Evolutionary conservation across 2,329 filamentous ascomycete species (phyloP), one percentile per base, ranked within the genome.

Genomic region (Huntiella bhutanensis): DNA sequence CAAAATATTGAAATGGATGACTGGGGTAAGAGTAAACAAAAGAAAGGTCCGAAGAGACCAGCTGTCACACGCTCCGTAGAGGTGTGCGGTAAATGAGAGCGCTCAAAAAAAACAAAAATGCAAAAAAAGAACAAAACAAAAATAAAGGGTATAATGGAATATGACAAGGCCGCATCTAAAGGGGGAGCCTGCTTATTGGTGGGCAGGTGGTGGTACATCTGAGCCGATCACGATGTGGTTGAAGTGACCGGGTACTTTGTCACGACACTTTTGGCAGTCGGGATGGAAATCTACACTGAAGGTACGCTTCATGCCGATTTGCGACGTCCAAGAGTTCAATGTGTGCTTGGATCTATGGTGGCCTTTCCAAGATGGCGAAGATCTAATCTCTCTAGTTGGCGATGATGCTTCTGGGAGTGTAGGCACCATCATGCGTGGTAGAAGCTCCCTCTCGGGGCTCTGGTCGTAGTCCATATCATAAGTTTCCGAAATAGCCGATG

Each of bases 201-300:
- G 8, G 22, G 22, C 22, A 28, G 22, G 22, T 28, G 22, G 22
- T 28, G 22, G 22, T 41, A 36, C 39, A 43, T 43, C 22, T 28
- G 22, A 52, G 66, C 74, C 76, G 55, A 77, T 69, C 52, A 84
- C 75, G 50, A 86, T 83, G 60, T 87, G 82, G 56, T 81, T 85
- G 57, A 84, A 86, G 58, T 87, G 82, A 1, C 82, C 82, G 0
- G 82, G 81, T 5, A 84, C 78, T 57, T 77, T 81, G 57, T 73
- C 68, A 39, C 70, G 71, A 61, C 82, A 87, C 60, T 85, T 85
- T 51, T 85, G 80, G 57, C 82, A 87, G 59, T 84, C 81, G 10
- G 77, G 70, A 52, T 81, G 68, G 62, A 80, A 86, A 43, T 82
- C 82, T 73, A 86, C 84, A 55, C 79, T 82, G 58, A 86, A 80